Evolutionary conservation across 345 rosid genomes (phyloP), one percentile per base, ranked within the genome.

Genomic region (Eucalyptus curtisii): DNA sequence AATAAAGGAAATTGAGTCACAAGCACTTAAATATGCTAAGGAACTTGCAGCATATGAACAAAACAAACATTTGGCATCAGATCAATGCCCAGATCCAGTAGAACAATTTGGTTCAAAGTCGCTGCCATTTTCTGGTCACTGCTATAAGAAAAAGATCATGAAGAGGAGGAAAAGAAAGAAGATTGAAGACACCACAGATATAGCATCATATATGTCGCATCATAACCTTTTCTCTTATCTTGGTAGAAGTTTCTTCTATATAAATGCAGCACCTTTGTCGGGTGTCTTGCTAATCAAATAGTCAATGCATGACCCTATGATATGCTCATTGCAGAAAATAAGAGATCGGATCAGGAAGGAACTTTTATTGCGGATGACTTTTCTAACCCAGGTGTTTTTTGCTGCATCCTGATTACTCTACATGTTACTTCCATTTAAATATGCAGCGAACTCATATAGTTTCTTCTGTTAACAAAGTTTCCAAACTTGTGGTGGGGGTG

Each of bases 151-250:
- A 90, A 95, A 92, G 93, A 94, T 94, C 87, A 89, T 90, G 88
- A 95, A 92, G 95, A 94, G 98, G 92, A 94, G 96, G 90, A 96
- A 91, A 89, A 93, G 98, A 82, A 96, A 93, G 92, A 94, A 92
- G 94, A 93, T 94, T 40, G 99, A 97, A 92, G 95, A 90, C 82
- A 91, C 91, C 20, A 90, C 92, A 10, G 94, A 94, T 90, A 64
- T 95, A 57, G 16, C 95, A 53, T 92, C 96, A 10, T 93, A 95
- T 89, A 92, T 95, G 95, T 90, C 96, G 5, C 90, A 89, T 50
- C 98, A 98, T 90, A 91, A 90, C 88, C 93, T 95, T 89, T 96
- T 98, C 87, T 94, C 98, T 79, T 97, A 95, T 90, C 88, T 93
- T 3, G 97, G 98, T 97, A 92, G 87, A 88, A 45, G 61, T 89